phyloP scores from a whole-genome alignment of 2,329 filamentous ascomycete genomes.

The Gnomoniopsis sp. region DNA sequence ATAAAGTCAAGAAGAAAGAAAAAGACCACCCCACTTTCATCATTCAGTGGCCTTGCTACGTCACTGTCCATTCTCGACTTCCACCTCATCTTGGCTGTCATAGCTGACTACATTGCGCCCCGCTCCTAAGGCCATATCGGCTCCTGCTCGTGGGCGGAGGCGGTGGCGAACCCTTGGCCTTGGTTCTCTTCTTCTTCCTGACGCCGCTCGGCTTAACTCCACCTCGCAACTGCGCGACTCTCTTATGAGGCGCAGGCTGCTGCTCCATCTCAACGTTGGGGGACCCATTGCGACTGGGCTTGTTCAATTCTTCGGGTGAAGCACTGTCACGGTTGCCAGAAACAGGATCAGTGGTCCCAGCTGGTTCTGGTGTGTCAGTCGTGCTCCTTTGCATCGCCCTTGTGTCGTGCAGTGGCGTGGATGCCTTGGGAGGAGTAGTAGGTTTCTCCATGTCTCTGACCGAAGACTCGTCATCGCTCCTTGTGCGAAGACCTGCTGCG shows the following conservation, averaged over 20 bases:
- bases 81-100: neutral
- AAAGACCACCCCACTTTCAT: neutral
- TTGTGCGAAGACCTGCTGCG: neutral
- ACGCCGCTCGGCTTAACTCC: neutral
- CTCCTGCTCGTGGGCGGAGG: neutral
- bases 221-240: slow-evolving; percentile 6
- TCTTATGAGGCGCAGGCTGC: neutral
- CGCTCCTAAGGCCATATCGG: slow-evolving; percentile 1
- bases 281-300: neutral
- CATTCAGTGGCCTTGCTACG: neutral
- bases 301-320: neutral
- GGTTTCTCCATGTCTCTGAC: neutral
- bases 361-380: neutral
- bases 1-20: neutral
- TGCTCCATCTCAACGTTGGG: neutral
- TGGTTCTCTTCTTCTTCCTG: neutral
- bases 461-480: neutral
- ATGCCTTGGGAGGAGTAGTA: neutral
- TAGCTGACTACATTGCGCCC: neutral
- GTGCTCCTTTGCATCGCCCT: no score
- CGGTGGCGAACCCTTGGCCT: neutral
- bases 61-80: neutral
- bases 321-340: neutral
- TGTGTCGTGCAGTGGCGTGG: no score
- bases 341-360: neutral